These are phyloP conservation scores for Cladobotryum mycophilum DNA, from an alignment of 2,329 filamentous ascomycete genomes.

Conservation along the genomic window DNA sequence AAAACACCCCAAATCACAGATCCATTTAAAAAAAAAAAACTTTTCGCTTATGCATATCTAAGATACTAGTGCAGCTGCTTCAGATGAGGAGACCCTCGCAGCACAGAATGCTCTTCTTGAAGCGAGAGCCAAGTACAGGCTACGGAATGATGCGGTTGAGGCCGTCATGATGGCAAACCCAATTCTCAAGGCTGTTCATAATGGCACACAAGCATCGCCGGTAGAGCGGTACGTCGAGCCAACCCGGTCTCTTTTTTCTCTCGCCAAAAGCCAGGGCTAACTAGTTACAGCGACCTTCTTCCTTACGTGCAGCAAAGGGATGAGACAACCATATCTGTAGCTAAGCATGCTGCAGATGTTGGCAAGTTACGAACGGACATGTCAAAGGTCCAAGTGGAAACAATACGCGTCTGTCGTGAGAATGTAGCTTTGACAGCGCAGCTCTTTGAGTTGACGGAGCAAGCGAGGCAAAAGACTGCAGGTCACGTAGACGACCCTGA, in stretches of 20 bases:
- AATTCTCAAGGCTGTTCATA: conserved; percentile 70
- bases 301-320: conserved; percentile 64
- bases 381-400: conserved; percentile 51
- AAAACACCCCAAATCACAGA: background rate
- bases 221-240: conserved; percentile 55
- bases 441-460: conserved; percentile 56
- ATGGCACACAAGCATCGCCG: conserved; percentile 55
- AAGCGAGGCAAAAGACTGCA: conserved; percentile 46
- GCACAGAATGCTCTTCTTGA: conserved; percentile 63
- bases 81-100: conserved; percentile 45
- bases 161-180: conserved; percentile 67
- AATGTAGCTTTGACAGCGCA: conserved; percentile 59
- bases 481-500: conserved; percentile 49
- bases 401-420: conserved; percentile 46
- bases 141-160: conserved; percentile 63
- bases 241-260: background rate
- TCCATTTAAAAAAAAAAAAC: background rate
- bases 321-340: conserved; percentile 55
- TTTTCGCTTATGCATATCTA: background rate
- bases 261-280: conserved; percentile 1
- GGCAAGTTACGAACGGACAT: conserved; percentile 46
- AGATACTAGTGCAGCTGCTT: conserved; percentile 16
- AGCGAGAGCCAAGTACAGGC: conserved; percentile 61
- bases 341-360: conserved; percentile 50
- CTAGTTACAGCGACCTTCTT: conserved; percentile 52